Evolutionary conservation across 495 filamentous ascomycete genomes (phyloP), one percentile per base, ranked within the genome.

Genomic region (Terfezia boudieri): DNA sequence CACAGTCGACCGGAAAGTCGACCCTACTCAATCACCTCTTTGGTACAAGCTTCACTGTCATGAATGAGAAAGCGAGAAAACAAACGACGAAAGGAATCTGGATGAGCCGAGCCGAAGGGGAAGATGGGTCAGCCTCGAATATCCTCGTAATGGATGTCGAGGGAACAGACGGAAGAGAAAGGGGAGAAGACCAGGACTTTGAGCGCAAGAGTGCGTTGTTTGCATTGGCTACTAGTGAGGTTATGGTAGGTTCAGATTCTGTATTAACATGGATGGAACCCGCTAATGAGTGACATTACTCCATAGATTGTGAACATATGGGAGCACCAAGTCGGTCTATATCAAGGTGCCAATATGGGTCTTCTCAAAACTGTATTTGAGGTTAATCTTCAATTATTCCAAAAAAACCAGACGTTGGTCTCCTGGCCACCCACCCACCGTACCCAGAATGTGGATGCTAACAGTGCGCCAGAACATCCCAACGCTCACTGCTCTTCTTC

Each of bases 81-180:
- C 90, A 98, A 72, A 98, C 90, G 0, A 98, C 90, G 41, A 98
- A 96, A 72, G 90, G 90, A 60, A 98, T 96, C 66, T 98, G 90
- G 90, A 79, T 98, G 79, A 92, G 87, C 55, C 93, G 93, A 68
- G 95, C 95, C 64, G 41, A 46, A 20, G 41, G 41, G 14, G 87
- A 90, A 70, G 78, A 71, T 60, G 69, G 72, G 58, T 57, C 65
- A 53, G 88, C 86, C 60, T 85, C 92, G 55, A 98, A 98, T 65
- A 95, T 98, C 63, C 70, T 98, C 57, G 89, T 98, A 59, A 98
- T 98, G 90, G 90, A 98, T 66, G 90, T 98, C 46, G 90, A 98
- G 67, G 90, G 90, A 60, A 98, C 90, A 10, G 90, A 98, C 69
- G 90, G 90, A 52, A 79, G 90, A 58, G 90, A 98, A 71, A 74